These are phyloP conservation scores for Lichtheimia hyalospora DNA, from an alignment of 371 early-diverging fungal genomes.

Conservation along the genomic window DNA sequence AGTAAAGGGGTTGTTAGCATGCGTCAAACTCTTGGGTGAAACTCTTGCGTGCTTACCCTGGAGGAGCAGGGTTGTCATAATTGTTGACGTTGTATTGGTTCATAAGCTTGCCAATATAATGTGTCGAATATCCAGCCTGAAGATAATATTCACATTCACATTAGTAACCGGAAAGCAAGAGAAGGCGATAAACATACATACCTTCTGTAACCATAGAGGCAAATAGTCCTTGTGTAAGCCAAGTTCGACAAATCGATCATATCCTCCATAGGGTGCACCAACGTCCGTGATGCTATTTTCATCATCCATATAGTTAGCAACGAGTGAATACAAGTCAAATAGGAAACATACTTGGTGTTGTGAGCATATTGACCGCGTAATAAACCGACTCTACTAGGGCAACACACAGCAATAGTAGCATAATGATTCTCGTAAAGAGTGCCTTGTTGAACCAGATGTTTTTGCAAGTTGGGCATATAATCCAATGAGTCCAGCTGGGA, in stretches of 20 bases:
- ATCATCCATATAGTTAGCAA: too few relatives aligned
- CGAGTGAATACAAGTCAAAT: too few relatives aligned
- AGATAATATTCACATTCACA: not conserved
- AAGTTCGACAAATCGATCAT: constrained; percentile 45
- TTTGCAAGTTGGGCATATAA: constrained; percentile 66
- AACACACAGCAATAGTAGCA: constrained; percentile 65
- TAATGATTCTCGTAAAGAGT: constrained; percentile 62
- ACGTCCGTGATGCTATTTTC: constrained; percentile 41
- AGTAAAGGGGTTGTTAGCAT: too few relatives aligned
- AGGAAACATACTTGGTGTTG: constrained; percentile 43
- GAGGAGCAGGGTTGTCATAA: constrained; percentile 33
- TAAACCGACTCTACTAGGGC: constrained; percentile 62
- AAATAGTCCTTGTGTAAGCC: constrained; percentile 50
- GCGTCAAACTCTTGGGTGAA: too few relatives aligned
- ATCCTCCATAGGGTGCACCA: constrained; percentile 56
- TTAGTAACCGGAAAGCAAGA: too few relatives aligned
- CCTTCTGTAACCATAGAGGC: constrained; percentile 29
- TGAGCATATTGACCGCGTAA: constrained; percentile 64
- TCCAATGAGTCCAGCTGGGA: constrained; percentile 51
- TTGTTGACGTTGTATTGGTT: constrained; percentile 47
- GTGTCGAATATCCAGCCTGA: constrained; percentile 58
- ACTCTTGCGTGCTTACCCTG: constrained; percentile 20
- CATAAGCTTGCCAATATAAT: constrained; percentile 69
- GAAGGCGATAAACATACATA: too few relatives aligned
- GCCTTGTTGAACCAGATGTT: constrained; percentile 58